Conservation (phyloP, 345 rosid genomes). For the Toxicodendron radicans region DNA sequence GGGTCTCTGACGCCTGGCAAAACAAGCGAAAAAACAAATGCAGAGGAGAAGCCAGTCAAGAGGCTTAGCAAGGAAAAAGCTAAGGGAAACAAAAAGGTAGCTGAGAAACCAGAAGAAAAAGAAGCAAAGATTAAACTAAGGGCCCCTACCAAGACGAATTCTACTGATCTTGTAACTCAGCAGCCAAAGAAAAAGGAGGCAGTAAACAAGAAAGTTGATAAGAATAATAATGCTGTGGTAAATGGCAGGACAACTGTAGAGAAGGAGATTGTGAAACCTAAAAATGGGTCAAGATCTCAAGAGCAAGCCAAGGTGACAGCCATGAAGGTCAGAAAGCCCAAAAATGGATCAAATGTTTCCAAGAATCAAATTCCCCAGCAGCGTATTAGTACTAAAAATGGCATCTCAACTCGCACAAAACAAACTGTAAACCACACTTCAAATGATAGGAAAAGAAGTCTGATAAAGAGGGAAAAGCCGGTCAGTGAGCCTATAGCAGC, state of each 20-base stretch:
- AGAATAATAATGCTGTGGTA: constrained; percentile 31
- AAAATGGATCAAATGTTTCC: constrained; percentile 27
- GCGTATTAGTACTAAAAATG: constrained; percentile 19
- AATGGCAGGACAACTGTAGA: constrained; percentile 32
- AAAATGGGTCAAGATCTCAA: constrained; percentile 34
- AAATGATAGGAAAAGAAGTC: constrained; percentile 28
- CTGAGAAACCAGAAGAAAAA: constrained; percentile 33
- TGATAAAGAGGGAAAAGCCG: constrained; percentile 31
- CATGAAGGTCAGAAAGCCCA: constrained; percentile 35
- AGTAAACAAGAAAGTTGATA: constrained; percentile 30
- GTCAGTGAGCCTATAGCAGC: constrained; percentile 13
- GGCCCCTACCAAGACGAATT: constrained; percentile 36
- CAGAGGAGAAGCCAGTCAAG: constrained; percentile 23
- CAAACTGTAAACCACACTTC: constrained; percentile 15
- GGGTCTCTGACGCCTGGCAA: constrained; percentile 17
- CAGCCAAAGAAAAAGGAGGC: constrained; percentile 32
- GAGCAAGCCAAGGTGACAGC: constrained; percentile 39
- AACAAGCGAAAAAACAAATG: constrained; percentile 22
- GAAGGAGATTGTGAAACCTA: constrained; percentile 38
- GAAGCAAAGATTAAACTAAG: constrained; percentile 33
- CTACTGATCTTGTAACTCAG: constrained; percentile 17
- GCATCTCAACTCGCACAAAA: constrained; percentile 23
- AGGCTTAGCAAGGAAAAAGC: constrained; percentile 39
- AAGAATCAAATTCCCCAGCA: constrained; percentile 26
- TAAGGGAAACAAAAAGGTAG: constrained; percentile 26